Percentiles rank a stretch among this genome's conserved stretches.
Evolutionary conservation across 306 rosid species (phyloP).

Genomic region (Acacia crassicarpa): DNA sequence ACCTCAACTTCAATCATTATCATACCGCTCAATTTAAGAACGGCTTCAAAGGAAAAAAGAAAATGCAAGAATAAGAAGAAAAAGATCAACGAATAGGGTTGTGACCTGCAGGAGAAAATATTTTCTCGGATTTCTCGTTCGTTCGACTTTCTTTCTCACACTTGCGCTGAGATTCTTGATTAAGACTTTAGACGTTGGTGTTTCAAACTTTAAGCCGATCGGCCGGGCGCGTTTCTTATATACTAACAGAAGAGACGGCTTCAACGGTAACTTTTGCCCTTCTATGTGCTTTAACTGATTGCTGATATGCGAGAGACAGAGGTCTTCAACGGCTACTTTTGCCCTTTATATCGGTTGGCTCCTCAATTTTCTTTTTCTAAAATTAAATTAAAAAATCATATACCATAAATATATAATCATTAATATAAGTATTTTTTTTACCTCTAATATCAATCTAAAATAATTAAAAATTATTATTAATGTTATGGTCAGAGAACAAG

Average conservation of each 20-base stretch:
- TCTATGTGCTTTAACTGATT: not conserved
- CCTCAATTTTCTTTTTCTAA: not conserved
- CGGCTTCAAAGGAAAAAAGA: not conserved
- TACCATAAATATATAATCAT: too few species aligned
- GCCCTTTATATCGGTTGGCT: not conserved
- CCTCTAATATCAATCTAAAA: too few species aligned
- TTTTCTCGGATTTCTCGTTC: not conserved
- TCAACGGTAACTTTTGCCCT: conserved; percentile 5
- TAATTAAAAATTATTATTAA: too few species aligned
- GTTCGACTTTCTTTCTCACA: not conserved
- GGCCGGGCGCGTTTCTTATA: not conserved
- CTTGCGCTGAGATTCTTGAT: not conserved
- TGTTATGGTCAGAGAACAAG: too few species aligned
- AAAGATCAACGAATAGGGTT: not conserved
- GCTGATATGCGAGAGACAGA: not conserved
- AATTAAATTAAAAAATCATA: too few species aligned
- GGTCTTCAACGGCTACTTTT: conserved; percentile 11
- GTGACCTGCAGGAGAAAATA: not conserved
- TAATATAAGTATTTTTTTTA: too few species aligned
- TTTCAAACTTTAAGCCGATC: not conserved
- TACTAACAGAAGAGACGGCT: not conserved
- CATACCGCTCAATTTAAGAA: not conserved
- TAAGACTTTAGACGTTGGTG: not conserved
- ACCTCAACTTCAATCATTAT: not conserved
- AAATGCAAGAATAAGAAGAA: not conserved